phyloP scores from a whole-genome alignment of 352 stramenopile genomes.

The Phytophthora lateralis region DNA sequence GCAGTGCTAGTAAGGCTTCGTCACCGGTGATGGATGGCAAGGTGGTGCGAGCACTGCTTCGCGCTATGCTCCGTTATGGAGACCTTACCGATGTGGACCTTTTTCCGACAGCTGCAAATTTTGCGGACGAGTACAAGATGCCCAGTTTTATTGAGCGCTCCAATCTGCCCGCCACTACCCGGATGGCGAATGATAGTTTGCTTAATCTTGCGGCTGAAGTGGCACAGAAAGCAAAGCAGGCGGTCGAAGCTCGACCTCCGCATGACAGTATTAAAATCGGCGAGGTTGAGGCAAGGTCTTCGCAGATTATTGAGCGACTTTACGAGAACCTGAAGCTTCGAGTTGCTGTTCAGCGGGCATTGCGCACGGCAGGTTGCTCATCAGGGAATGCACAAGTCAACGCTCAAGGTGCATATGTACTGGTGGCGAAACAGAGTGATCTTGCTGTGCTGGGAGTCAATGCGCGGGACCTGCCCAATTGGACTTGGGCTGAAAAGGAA shows the following conservation, averaged over 20 bases:
- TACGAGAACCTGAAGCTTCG: conserved; percentile 89
- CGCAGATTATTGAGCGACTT: conserved; percentile 78
- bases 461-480: conserved; percentile 65
- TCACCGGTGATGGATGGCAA: conserved; percentile 49
- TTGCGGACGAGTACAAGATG: conserved; percentile 80
- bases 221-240: conserved; percentile 52
- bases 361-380: conserved; percentile 52
- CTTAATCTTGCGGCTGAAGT: conserved; percentile 70
- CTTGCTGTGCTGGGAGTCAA: conserved; percentile 66
- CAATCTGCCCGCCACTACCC: conserved; percentile 59
- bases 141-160: conserved; percentile 76
- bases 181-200: conserved; percentile 59
- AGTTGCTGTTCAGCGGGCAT: conserved; percentile 77
- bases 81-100: conserved; percentile 78
- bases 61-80: conserved; percentile 75
- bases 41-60: conserved; percentile 71
- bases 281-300: conserved; percentile 78
- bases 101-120: conserved; percentile 55
- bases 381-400: conserved; percentile 43
- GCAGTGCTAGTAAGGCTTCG: conserved; percentile 38
- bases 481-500: conserved; percentile 83
- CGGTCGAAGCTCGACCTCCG: conserved; percentile 51
- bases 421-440: conserved; percentile 76
- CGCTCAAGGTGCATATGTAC: conserved; percentile 68
- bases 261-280: conserved; percentile 79